Evolutionary conservation across 179 eudicot genomes (phyloP).

Genomic region (Beta macrorhiza): DNA sequence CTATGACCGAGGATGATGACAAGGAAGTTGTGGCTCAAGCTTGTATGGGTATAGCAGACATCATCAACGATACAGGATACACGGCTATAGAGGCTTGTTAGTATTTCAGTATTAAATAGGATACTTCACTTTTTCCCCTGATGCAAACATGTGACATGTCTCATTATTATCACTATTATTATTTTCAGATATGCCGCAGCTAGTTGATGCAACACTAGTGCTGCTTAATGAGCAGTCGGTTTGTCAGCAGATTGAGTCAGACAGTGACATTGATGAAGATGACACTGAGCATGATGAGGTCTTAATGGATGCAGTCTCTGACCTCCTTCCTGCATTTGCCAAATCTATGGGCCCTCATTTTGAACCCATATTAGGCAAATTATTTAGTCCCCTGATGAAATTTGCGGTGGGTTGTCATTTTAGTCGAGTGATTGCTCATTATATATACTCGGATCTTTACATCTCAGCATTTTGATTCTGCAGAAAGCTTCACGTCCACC

Average conservation of each 20-base stretch:
- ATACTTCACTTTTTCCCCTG: neutral
- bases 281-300: constrained; percentile 87
- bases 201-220: constrained; percentile 70
- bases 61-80: constrained; percentile 68
- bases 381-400: constrained; percentile 81
- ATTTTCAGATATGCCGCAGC: constrained; percentile 60
- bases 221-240: constrained; percentile 73
- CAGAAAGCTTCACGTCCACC: constrained; percentile 92
- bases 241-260: constrained; percentile 87
- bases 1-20: constrained; percentile 92
- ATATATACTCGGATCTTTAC: neutral
- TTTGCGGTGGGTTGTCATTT: constrained; percentile 62
- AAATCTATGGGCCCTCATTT: constrained; percentile 91
- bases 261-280: constrained; percentile 78
- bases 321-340: constrained; percentile 93
- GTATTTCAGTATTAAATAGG: constrained; percentile 24
- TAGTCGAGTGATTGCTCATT: neutral
- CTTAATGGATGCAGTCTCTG: constrained; percentile 99
- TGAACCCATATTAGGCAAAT: constrained; percentile 69
- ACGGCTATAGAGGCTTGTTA: constrained; percentile 76
- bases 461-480: constrained; percentile 30
- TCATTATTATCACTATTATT: neutral
- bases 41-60: constrained; percentile 76
- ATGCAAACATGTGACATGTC: neutral
- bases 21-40: constrained; percentile 99